phyloP scores from a whole-genome alignment of 257 asterid genomes.

The Nicotiana sylvestris region DNA sequence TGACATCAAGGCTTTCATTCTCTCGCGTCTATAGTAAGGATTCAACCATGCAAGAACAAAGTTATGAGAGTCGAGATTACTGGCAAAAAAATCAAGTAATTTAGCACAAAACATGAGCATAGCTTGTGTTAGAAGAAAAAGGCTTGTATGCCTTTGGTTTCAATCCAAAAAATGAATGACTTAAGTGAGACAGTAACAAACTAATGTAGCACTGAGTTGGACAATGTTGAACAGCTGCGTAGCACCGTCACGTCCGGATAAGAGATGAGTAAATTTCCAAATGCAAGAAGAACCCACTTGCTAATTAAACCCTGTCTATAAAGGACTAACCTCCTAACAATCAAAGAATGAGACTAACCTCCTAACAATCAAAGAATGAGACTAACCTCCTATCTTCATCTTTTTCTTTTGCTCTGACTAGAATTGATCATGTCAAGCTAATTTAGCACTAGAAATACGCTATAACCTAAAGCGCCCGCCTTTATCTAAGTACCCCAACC shows the following conservation, averaged over 20 bases:
- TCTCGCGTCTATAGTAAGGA: neutral
- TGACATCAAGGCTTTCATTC: neutral
- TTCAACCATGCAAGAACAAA: neutral
- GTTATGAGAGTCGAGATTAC: neutral
- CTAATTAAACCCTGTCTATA: slow-evolving; percentile 2
- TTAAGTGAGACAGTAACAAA: neutral
- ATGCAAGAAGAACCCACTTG: neutral
- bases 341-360: neutral
- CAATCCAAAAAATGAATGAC: neutral
- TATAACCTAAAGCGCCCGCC: neutral
- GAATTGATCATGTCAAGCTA: neutral
- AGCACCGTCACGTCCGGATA: neutral
- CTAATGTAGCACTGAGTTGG: neutral
- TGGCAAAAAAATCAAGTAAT: neutral
- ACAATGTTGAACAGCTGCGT: neutral
- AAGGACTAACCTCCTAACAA: neutral
- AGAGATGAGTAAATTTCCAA: neutral
- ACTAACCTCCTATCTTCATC: neutral
- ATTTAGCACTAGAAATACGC: neutral
- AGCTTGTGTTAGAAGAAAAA: neutral
- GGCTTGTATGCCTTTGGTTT: neutral
- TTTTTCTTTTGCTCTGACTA: neutral
- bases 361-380: neutral
- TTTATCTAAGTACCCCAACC: neutral
- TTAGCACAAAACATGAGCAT: neutral